phyloP scores from a whole-genome alignment of 148 eudicot genomes.

The Mesembryanthemum crystallinum region DNA sequence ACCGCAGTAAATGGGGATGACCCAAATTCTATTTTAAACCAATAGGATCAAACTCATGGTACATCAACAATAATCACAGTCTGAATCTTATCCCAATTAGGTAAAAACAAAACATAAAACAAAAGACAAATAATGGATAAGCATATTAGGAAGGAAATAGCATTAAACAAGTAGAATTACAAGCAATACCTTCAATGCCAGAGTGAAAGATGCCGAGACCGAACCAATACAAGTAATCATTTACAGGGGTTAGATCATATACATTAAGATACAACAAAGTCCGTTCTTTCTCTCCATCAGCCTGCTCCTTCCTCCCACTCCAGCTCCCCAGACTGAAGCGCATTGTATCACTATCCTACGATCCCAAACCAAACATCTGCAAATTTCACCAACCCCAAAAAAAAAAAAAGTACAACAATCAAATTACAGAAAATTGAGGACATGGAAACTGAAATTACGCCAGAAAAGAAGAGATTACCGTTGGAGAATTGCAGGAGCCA shows the following conservation, averaged over 20 bases:
- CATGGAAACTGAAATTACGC: not conserved
- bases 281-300: constrained; percentile 34
- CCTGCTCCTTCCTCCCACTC: constrained; percentile 37
- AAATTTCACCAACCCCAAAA: not conserved
- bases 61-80: not conserved
- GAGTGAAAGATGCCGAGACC: constrained; percentile 71
- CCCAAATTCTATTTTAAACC: not conserved
- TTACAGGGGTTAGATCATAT: constrained; percentile 69
- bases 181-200: constrained; percentile 61
- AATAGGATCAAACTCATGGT: not conserved
- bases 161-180: constrained; percentile 4
- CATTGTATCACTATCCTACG: constrained; percentile 31
- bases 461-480: not conserved
- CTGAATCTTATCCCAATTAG: not conserved
- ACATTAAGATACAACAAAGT: constrained; percentile 54
- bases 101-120: too few species aligned
- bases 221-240: constrained; percentile 64
- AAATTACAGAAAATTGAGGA: not conserved
- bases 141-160: not conserved
- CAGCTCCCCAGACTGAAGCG: constrained; percentile 38
- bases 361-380: constrained; percentile 9
- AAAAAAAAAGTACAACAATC: not conserved
- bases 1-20: not conserved
- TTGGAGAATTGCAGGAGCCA: not conserved
- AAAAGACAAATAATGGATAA: too few species aligned